Evolutionary conservation across 306 rosid species (phyloP).

Genomic region (Fragaria ananassa): DNA sequence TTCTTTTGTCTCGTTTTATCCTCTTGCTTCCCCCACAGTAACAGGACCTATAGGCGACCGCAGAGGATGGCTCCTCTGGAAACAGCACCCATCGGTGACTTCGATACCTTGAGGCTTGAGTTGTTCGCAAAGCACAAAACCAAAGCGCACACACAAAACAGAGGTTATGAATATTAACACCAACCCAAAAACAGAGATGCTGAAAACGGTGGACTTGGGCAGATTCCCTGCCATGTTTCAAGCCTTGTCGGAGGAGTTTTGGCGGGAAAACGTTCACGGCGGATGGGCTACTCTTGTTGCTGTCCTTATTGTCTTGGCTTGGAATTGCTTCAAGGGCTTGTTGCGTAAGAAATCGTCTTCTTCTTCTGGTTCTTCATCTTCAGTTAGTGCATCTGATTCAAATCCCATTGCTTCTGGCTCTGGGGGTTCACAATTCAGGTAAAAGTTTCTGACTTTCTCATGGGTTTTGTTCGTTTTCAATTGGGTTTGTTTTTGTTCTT

Average conservation of each 20-base stretch:
- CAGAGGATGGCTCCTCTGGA: neutral
- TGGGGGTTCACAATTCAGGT: constrained; percentile 14
- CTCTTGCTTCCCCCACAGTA: neutral
- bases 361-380: constrained; percentile 20
- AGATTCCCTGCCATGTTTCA: neutral
- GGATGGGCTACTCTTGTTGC: constrained; percentile 51
- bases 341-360: constrained; percentile 17
- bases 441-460: neutral
- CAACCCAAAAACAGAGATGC: neutral
- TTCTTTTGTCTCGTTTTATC: too few relatives aligned
- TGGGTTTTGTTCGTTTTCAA: neutral
- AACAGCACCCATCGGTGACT: neutral
- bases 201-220: constrained; percentile 10
- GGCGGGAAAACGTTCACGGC: constrained; percentile 42
- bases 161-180: neutral
- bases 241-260: constrained; percentile 31
- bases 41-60: neutral
- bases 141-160: neutral
- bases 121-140: constrained; percentile 13
- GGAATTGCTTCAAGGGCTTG: constrained; percentile 32
- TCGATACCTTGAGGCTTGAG: neutral
- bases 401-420: constrained; percentile 15
- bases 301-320: constrained; percentile 39
- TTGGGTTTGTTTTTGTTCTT: neutral
- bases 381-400: constrained; percentile 12